Evolutionary conservation across 768 basidiomycete species (phyloP), one percentile per base, ranked within the genome.

Genomic region (Cubamyces sp.): DNA sequence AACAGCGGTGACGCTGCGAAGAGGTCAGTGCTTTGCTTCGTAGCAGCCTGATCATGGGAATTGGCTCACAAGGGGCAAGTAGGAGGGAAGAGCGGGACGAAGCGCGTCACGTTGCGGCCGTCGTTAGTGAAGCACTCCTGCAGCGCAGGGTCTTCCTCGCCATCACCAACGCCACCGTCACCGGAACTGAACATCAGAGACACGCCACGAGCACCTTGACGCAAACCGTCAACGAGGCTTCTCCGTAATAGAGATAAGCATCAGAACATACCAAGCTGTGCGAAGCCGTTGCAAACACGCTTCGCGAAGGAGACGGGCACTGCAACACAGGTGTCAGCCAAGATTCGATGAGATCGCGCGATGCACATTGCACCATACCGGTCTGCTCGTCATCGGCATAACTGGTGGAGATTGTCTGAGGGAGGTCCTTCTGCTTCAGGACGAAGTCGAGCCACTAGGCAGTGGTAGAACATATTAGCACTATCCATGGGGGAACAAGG

Each of bases 381-480:
- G 87, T 85, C 69, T 88, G 88, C 58, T 92, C 90, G 60, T 84
- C 81, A 49, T 91, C 89, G 3, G 81, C 87, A 69, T 91, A 91
- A 64, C 86, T 88, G 0, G 87, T 90, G 0, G 87, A 87, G 42
- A 92, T 88, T 5, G 83, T 77, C 64, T 83, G 80, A 15, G 88
- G 87, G 2, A 81, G 71, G 41, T 76, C 69, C 11, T 74, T 53
- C n/a, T 82, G 79, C 14, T 64, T 66, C 0, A 83, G 73, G n/a
- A 90, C 69, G 60, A 81, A 86, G 43, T 86, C 78, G 16, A 91
- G 74, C 89, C 89, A 91, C 78, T 87, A 66, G 64, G 60, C 21
- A 11, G 28, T 28, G 40, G 23, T 0, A 52, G 54, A 9, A 53
- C 51, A 54, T 41, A 58, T 21, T 47, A 23, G 34, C 34, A 9